phyloP scores from a whole-genome alignment of 148 eudicot genomes.

The Linanthus parryae region DNA sequence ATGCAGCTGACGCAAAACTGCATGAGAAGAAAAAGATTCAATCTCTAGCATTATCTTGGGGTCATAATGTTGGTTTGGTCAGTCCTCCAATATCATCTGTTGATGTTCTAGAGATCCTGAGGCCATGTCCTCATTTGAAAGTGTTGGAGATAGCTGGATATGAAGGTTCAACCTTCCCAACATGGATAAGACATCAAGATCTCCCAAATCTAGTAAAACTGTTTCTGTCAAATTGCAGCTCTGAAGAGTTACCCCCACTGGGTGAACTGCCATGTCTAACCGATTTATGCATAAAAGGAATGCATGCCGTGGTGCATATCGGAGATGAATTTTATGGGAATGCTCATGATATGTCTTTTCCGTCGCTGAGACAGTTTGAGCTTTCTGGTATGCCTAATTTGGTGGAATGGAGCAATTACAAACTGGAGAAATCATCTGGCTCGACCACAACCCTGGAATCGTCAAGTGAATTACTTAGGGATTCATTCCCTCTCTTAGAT shows the following conservation, averaged over 20 bases:
- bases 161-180: constrained; percentile 14
- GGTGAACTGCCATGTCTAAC: constrained; percentile 5
- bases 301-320: neutral
- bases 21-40: neutral
- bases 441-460: neutral
- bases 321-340: neutral
- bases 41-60: neutral
- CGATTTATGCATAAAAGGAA: neutral
- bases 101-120: constrained; percentile 19
- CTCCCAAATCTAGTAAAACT: constrained; percentile 19
- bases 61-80: neutral
- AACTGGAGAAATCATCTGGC: neutral
- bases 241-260: constrained; percentile 6
- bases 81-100: neutral
- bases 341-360: neutral
- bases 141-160: neutral
- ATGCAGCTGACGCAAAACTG: neutral
- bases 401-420: constrained; percentile 19
- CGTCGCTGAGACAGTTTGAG: neutral
- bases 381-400: constrained; percentile 3
- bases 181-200: constrained; percentile 12
- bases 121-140: constrained; percentile 15
- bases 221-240: neutral
- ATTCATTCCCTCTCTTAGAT: neutral
- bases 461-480: neutral